These are phyloP conservation scores for Hippophae rhamnoides DNA, from an alignment of 306 rosid species.

Conservation along the genomic window DNA sequence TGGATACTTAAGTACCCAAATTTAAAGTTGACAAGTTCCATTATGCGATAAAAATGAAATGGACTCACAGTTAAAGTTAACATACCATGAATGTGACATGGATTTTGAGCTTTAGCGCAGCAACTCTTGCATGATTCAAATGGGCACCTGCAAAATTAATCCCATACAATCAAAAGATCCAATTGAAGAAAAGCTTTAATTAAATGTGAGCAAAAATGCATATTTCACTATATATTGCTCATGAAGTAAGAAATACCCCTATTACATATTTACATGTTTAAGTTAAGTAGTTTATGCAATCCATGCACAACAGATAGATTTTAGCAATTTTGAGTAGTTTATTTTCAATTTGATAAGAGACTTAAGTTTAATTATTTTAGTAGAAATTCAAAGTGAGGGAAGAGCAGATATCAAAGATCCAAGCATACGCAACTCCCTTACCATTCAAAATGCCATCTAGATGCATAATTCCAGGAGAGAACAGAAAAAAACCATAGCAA, in stretches of 20 bases:
- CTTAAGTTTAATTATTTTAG: too few relatives aligned
- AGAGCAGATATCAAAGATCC: too few relatives aligned
- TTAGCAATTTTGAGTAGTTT: too few relatives aligned
- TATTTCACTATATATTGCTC: background rate
- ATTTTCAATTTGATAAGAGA: too few relatives aligned
- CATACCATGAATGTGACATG: conserved; percentile 89
- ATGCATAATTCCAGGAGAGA: too few relatives aligned
- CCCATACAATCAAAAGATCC: conserved; percentile 7
- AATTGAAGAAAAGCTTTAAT: background rate
- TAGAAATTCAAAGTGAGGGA: too few relatives aligned
- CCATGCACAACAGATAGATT: too few relatives aligned
- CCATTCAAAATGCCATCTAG: too few relatives aligned
- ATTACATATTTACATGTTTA: background rate
- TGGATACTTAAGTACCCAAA: background rate
- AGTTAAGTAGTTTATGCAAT: too few relatives aligned
- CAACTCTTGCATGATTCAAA: conserved; percentile 88
- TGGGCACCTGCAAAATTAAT: conserved; percentile 61
- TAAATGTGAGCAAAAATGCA: background rate
- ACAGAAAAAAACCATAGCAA: too few relatives aligned
- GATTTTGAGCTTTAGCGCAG: conserved; percentile 88
- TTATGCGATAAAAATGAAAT: background rate
- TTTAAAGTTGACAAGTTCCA: background rate
- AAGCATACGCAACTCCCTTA: too few relatives aligned
- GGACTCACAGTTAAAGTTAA: background rate
- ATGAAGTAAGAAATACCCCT: background rate